Evolutionary conservation across 2,329 filamentous ascomycete genomes (phyloP), one percentile per base, ranked within the genome.

Genomic region (Fusarium fujikuroi): DNA sequence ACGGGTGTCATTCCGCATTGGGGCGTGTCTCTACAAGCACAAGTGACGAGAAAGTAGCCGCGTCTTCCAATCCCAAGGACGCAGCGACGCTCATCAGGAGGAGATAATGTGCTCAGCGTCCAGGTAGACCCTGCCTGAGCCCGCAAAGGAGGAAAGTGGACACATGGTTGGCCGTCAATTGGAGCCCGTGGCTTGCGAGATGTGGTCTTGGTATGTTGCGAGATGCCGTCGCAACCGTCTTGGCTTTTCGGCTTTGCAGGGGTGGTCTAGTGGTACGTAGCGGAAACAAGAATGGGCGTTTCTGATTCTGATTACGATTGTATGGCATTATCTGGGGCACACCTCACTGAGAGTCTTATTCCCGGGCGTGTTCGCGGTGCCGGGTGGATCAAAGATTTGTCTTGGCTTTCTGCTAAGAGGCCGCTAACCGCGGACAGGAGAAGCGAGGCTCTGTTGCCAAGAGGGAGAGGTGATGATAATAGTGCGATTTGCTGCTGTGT

Each of bases 141-240:
- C 72, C 56, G 52, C 63, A 57, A 60, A 65, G 75, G 69, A 52
- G 47, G n/a, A 52, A 30, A 52, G 47, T 52, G 47, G 70, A 68
- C 72, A 75, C 69, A 70, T 74, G 64, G 71, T 69, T 71, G 62
- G 61, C 67, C 72, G 69, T 69, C 60, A 60, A 69, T 42, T 69
- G 56, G 64, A 71, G 75, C 71, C 65, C 63, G 73, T 77, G 76
- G 76, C 76, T 77, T 76, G 68, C 46, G 66, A 74, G 64, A 64
- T 73, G 69, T 75, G 77, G 77, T 63, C 76, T 75, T 77, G 75
- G 77, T 79, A 77, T 76, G 76, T 76, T 76, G 70, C 64, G 69
- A 81, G 79, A 81, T 83, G 81, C 81, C 81, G 81, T 82, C 71
- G 74, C 73, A 82, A 75, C 81, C 81, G 81, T 80, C 81, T 82